Evolutionary conservation across 768 basidiomycete genomes (phyloP), one percentile per base, ranked within the genome.

Genomic region (Serendipita vermifera): DNA sequence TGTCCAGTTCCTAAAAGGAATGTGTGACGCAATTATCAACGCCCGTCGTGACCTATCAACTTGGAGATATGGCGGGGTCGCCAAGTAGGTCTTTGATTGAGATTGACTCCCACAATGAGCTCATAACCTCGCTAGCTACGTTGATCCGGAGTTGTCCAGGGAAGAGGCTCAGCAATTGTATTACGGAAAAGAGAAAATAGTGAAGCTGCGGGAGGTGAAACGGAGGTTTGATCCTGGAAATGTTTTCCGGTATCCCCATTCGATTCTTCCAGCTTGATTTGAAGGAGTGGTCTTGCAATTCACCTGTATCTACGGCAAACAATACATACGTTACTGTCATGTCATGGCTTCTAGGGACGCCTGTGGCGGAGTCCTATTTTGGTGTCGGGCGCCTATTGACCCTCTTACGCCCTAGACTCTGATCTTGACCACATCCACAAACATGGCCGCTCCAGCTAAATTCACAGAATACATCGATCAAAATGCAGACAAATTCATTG

Each of bases 151-250:
- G 3, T 64, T 70, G 9, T 41, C 56, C 13, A 61, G 61, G 4
- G 62, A 63, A 1, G 46, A 51, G 46, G 46, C 46, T 4, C 46
- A 51, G 15, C 24, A 29, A n/a, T 26, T 51, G 46, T 85, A 79
- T 63, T 88, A 78, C 64, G 87, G 87, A n/a, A n/a, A n/a, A 2
- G 73, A 76, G 51, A 87, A 85, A 65, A 92, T 87, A 82, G 65
- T 70, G 0, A 78, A 83, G 33, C 73, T 93, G 1, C 70, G 73
- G 33, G 77, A 77, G 59, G 73, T 92, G 65, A 94, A 93, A 71
- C 70, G 73, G 59, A 69, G 71, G 48, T 86, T 89, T 62, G 91
- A 94, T 64, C 89, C 90, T 0, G 67, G 70, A 7, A 29, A 51
- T 26, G 15, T 51, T 20, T 51, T 51, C 29, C 27, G 20, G 20